A percentile compares a stretch with the other conserved stretches of the same genome.
phyloP scores from a whole-genome alignment of 1,284 basidiomycete genomes.

The Heterobasidion annosum region DNA sequence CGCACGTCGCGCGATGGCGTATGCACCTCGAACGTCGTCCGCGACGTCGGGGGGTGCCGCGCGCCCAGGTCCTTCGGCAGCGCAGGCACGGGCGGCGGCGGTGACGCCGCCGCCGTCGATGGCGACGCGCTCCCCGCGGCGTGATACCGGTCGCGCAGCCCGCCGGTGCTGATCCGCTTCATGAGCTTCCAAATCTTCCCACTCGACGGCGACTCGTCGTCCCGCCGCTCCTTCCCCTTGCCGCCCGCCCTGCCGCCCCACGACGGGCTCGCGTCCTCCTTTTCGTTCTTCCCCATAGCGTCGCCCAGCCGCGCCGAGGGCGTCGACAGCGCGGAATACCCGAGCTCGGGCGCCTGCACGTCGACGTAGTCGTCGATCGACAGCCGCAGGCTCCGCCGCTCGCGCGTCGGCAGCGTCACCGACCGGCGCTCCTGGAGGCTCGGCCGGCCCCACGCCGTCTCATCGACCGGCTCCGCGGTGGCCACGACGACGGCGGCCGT shows the following conservation, averaged over 20 bases:
- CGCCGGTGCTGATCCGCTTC: constrained; percentile 60
- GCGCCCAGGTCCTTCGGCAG: constrained; percentile 34
- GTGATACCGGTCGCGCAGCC: constrained; percentile 47
- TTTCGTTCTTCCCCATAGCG: neutral
- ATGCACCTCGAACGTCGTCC: constrained; percentile 18
- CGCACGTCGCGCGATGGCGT: constrained; percentile 2
- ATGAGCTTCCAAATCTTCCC: constrained; percentile 56
- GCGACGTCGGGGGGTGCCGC: constrained; percentile 5
- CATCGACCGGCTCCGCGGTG: neutral
- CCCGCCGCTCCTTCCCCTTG: constrained; percentile 19
- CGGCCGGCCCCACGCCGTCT: constrained; percentile 15
- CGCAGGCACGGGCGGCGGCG: constrained; percentile 52
- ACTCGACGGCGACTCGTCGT: constrained; percentile 24
- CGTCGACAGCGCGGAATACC: neutral
- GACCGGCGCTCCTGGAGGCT: constrained; percentile 25
- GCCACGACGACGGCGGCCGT: neutral
- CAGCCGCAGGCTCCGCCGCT: constrained; percentile 13
- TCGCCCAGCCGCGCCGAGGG: neutral
- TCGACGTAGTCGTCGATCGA: constrained; percentile 19
- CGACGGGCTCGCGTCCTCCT: constrained; percentile 5
- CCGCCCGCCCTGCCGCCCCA: constrained; percentile 6
- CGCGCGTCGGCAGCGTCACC: constrained; percentile 13
- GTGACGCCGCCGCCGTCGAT: constrained; percentile 5
- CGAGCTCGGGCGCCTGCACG: constrained; percentile 5
- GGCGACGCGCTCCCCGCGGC: constrained; percentile 1